Base-by-base conservation (phyloP, 1,284 basidiomycete species). In the Ustilago loliicola region DNA sequence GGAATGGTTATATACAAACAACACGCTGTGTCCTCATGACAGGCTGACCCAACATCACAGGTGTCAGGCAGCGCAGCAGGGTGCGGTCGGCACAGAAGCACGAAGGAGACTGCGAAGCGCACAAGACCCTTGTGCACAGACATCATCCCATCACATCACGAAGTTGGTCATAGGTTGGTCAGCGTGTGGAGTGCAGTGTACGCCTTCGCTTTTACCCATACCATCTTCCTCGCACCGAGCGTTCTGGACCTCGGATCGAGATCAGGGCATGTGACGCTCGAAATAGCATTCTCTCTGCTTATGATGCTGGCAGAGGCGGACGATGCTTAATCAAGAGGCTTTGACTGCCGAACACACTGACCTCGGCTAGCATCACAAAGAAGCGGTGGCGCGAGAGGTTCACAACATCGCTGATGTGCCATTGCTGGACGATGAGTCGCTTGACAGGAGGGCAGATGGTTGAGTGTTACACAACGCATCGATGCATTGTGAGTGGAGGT, bases 211-310 rank as follows among this genome's bases (percentile, higher is more conserved):
- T 47, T 47, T 29, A 27, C 27, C 27, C 48, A 29, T 25, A 25
- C 27, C 29, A 3, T 23, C 21, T 11, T 3, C 10, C 10, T 48
- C 45, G 45, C 45, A n/a, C 38, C 38, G 13, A 40, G 42, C 42
- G n/a, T n/a, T 50, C 25, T 17, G 1, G 23, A 21, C 21, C 48
- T 50, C 27, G 48, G 48, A 50, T 50, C 48, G 27, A 50, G 48
- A 50, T 50, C 27, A 54, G 52, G 27, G 11, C 61, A 63, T 55
- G 61, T 55, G 61, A 63, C 61, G 61, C 42, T 30, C 32, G 19
- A 61, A 60, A 48, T 60, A 60, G 57, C 57, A 27, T 9, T 50
- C n/a, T n/a, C n/a, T n/a, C n/a, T n/a, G n/a, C n/a, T n/a, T n/a
- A n/a, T n/a, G n/a, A n/a, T n/a, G n/a, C n/a, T n/a, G n/a, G n/a